Evolutionary conservation across 176 grass and related monocot species (phyloP).

Genomic region (Luzula sylvatica): DNA sequence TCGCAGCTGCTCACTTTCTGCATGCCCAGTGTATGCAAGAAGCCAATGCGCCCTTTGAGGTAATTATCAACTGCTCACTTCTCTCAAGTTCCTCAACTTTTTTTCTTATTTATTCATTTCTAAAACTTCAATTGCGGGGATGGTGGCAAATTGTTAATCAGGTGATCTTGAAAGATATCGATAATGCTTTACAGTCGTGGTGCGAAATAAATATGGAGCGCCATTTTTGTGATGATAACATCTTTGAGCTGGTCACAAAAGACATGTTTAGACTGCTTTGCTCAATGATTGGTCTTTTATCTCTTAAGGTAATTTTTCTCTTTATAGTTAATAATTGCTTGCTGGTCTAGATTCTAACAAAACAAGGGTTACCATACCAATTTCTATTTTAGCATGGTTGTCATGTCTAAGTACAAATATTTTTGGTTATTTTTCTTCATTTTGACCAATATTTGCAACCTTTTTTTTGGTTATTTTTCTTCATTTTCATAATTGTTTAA

Average conservation of each 20-base stretch:
- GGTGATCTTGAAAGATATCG: slow-evolving; percentile 44
- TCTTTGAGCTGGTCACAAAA: slow-evolving; percentile 23
- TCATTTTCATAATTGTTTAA: no score
- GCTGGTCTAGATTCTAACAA: no score
- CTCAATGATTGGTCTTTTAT: slow-evolving; percentile 66
- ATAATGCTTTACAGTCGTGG: slow-evolving; percentile 40
- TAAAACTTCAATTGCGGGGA: neutral
- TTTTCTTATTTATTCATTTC: slow-evolving; percentile 10
- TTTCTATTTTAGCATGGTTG: no score
- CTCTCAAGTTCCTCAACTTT: no score
- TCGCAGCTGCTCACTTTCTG: slow-evolving; percentile 60
- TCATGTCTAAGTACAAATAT: no score
- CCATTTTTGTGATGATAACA: slow-evolving; percentile 23
- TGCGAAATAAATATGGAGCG: slow-evolving; percentile 23
- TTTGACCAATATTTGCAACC: no score
- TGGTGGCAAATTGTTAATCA: slow-evolving; percentile 28
- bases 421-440: no score
- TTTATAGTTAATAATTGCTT: no score
- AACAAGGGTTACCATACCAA: no score
- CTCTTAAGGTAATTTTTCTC: slow-evolving; percentile 87
- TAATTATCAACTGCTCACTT: slow-evolving; percentile 13
- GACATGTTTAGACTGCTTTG: slow-evolving; percentile 55
- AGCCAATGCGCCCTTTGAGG: slow-evolving; percentile 40
- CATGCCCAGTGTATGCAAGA: slow-evolving; percentile 77
- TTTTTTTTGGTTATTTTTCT: no score